Evolutionary conservation across 1,284 basidiomycete species (phyloP).

Genomic region (Ceratobasidium sp.): DNA sequence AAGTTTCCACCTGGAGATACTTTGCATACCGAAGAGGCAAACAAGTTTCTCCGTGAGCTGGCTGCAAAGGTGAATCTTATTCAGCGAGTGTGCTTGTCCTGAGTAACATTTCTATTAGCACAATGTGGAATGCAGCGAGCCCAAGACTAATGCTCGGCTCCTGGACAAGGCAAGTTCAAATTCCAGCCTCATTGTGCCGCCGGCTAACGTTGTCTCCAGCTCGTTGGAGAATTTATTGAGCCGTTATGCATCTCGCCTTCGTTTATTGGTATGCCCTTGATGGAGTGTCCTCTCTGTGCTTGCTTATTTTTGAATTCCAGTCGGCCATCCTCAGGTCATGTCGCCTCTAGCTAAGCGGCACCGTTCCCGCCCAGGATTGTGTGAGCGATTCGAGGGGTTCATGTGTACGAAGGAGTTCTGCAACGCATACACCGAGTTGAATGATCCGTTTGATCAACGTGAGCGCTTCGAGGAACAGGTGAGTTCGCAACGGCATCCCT

Average conservation of each 20-base stretch:
- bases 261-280: slow-evolving; percentile 77
- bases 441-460: slow-evolving; percentile 96
- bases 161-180: slow-evolving; percentile 81
- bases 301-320: slow-evolving; percentile 52
- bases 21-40: slow-evolving; percentile 87
- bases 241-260: slow-evolving; percentile 96
- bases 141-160: slow-evolving; percentile 92
- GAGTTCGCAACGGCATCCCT: slow-evolving; percentile 41
- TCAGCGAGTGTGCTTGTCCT: too few species aligned
- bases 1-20: slow-evolving; percentile 95
- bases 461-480: slow-evolving; percentile 95
- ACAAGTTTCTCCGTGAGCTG: slow-evolving; percentile 87
- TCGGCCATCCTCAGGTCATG: slow-evolving; percentile 99
- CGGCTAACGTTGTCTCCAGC: slow-evolving; percentile 55
- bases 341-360: slow-evolving; percentile 98
- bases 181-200: not conserved
- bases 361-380: slow-evolving; percentile 90
- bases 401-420: slow-evolving; percentile 98
- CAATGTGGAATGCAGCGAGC: slow-evolving; percentile 97
- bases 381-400: slow-evolving; percentile 98
- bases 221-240: slow-evolving; percentile 99
- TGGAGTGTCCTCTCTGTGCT: not conserved
- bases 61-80: slow-evolving; percentile 80
- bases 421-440: slow-evolving; percentile 98
- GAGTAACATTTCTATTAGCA: too few species aligned